Evolutionary conservation across 2,329 filamentous ascomycete species (phyloP).

Genomic region (Beauveria scarabaeidicola): DNA sequence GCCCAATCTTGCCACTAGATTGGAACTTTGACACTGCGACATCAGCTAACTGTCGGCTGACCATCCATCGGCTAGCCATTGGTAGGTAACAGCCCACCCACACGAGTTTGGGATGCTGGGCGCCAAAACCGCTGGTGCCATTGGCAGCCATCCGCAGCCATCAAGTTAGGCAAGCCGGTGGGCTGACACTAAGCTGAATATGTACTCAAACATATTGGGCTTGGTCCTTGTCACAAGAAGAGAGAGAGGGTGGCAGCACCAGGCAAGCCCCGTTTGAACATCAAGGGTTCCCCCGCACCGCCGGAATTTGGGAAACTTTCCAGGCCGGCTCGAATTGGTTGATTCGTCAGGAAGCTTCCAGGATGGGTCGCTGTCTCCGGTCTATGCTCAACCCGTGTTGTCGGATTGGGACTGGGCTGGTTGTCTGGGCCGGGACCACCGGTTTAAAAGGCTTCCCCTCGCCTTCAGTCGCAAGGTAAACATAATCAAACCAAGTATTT

Average conservation of each 20-base stretch:
- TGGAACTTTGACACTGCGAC: background rate
- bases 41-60: background rate
- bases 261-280: background rate
- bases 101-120: background rate
- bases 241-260: background rate
- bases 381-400: background rate
- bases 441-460: background rate
- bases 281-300: background rate
- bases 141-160: background rate
- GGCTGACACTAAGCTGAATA: background rate
- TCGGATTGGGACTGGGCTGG: background rate
- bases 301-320: background rate
- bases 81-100: background rate
- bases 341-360: background rate
- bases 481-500: background rate
- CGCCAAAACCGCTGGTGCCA: background rate
- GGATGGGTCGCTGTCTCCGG: background rate
- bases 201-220: background rate
- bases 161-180: background rate
- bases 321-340: background rate
- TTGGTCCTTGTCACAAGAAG: background rate
- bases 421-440: background rate
- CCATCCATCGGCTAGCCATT: slow-evolving; percentile 1
- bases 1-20: background rate
- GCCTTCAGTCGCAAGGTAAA: background rate